phyloP scores from a whole-genome alignment of 768 basidiomycete genomes.

The Trametes elegans region DNA sequence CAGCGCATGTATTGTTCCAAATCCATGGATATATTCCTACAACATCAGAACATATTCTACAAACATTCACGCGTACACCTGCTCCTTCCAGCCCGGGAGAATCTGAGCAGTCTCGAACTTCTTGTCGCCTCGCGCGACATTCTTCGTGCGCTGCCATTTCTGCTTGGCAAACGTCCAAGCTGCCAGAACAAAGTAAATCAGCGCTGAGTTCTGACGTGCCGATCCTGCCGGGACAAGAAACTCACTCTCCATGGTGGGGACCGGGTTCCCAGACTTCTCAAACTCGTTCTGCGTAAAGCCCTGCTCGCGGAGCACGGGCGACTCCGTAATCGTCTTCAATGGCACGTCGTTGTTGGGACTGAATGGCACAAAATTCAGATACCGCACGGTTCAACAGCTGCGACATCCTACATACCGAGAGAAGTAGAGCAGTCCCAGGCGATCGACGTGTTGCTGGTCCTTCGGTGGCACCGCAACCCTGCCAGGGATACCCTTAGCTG shows the following conservation, averaged over 20 bases:
- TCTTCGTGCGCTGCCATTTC: constrained; percentile 47
- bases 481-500: too few relatives aligned
- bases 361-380: too few relatives aligned
- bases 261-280: constrained; percentile 40
- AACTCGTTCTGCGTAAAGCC: constrained; percentile 46
- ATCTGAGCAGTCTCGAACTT: constrained; percentile 39
- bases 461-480: constrained; percentile 45
- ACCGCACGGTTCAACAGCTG: too few relatives aligned
- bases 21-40: neutral
- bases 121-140: constrained; percentile 30
- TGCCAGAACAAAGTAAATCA: constrained; percentile 7
- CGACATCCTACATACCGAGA: constrained; percentile 40
- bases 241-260: constrained; percentile 46
- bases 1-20: too few relatives aligned
- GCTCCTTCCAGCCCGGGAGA: constrained; percentile 45
- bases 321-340: constrained; percentile 38
- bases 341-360: constrained; percentile 45
- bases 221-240: neutral
- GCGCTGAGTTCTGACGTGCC: neutral
- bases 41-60: neutral
- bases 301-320: constrained; percentile 42
- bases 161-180: constrained; percentile 52
- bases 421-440: constrained; percentile 52
- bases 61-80: constrained; percentile 32
- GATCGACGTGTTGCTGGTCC: constrained; percentile 51